A percentile compares a stretch with the other conserved stretches of the same genome.
Conservation (phyloP, 768 basidiomycete species). For the Lentinula aciculospora region DNA sequence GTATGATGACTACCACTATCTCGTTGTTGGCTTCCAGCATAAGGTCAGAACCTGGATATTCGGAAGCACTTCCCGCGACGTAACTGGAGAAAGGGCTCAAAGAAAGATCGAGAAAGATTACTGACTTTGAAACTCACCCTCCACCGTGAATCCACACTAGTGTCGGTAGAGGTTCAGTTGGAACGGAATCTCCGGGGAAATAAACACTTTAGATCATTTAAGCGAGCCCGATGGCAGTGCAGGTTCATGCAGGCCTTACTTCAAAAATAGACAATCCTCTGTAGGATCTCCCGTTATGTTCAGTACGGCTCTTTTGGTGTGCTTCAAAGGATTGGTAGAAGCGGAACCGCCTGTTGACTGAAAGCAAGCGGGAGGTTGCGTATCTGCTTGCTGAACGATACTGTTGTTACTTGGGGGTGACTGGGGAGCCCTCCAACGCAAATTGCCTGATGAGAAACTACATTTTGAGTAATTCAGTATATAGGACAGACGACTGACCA, state of each 20-base stretch:
- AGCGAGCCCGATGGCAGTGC: too few species aligned
- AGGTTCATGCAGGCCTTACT: conserved; percentile 17
- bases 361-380: conserved; percentile 25
- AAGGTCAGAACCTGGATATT: conserved; percentile 18
- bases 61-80: conserved; percentile 10
- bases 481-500: neutral
- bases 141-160: conserved; percentile 32
- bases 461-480: neutral
- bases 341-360: conserved; percentile 21
- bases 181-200: conserved; percentile 15
- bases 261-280: conserved; percentile 38
- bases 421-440: conserved; percentile 30
- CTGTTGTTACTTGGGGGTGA: conserved; percentile 16
- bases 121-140: conserved; percentile 16
- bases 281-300: conserved; percentile 9
- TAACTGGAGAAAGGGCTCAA: conserved; percentile 16
- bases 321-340: conserved; percentile 24
- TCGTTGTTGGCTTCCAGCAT: conserved; percentile 17
- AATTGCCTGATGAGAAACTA: conserved; percentile 16
- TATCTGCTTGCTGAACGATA: conserved; percentile 26
- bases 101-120: neutral
- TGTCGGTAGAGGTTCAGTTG: conserved; percentile 19
- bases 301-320: conserved; percentile 1
- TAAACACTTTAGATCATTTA: conserved; percentile 16
- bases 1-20: conserved; percentile 21